A percentile compares a stretch with the other conserved stretches of the same genome.
Conservation (phyloP, 805 yeast species). For the Candida vartiovaarae region DNA sequence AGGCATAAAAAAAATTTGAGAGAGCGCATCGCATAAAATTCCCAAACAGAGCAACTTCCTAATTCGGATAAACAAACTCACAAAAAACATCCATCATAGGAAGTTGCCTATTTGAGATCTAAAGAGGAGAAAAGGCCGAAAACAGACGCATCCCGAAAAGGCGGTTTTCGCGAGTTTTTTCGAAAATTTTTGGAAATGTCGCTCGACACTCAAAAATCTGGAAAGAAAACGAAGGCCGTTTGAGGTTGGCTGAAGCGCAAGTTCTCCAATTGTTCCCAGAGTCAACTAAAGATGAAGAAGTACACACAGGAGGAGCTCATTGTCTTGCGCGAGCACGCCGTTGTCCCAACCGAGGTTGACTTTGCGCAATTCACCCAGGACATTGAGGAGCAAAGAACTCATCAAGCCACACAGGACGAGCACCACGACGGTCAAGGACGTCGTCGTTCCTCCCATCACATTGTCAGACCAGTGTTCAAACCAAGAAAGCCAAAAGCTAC, state of each 20-base stretch:
- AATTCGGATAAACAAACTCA: no score
- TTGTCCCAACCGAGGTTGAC: conserved; percentile 55
- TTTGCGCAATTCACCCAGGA: conserved; percentile 57
- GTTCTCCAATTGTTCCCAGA: no score
- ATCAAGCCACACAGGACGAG: conserved; percentile 25
- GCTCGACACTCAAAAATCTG: not conserved
- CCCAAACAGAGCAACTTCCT: no score
- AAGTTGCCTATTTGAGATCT: no score
- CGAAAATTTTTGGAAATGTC: not conserved
- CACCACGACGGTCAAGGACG: conserved; percentile 25
- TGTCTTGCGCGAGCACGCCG: conserved; percentile 47
- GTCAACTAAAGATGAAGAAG: conserved; percentile 20
- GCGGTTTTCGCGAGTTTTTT: not conserved
- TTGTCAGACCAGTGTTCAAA: conserved; percentile 42
- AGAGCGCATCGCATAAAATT: no score
- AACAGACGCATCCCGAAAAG: not conserved
- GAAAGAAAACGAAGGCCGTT: not conserved
- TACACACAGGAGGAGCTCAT: conserved; percentile 70
- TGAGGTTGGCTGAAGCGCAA: no score
- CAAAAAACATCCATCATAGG: no score
- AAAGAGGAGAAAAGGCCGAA: not conserved
- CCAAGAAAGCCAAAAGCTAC: conserved; percentile 23
- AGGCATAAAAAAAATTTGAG: no score
- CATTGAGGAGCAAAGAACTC: conserved; percentile 58
- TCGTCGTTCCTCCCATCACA: conserved; percentile 49